These are phyloP conservation scores for Metschnikowia peoriensis DNA, from an alignment of 805 yeast genomes.

Conservation along the genomic window DNA sequence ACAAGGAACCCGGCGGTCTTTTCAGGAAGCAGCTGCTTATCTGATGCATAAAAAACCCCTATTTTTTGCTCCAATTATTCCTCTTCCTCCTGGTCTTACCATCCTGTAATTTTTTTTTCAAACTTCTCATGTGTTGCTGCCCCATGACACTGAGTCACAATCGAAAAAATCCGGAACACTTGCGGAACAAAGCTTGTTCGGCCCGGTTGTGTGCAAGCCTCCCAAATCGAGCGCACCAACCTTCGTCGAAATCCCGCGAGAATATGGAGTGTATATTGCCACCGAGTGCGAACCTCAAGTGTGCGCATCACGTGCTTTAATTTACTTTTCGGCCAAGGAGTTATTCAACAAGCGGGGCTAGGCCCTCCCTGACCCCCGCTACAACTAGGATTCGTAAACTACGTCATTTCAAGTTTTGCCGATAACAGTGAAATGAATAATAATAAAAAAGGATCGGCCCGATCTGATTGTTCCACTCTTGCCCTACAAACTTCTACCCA, in stretches of 20 bases:
- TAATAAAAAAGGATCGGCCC: not conserved
- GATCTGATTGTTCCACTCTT: not conserved
- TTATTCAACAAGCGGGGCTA: not conserved
- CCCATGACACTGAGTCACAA: not conserved
- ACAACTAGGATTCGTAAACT: not conserved
- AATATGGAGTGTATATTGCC: not conserved
- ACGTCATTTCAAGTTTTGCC: not conserved
- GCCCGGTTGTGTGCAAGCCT: not conserved
- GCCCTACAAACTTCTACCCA: not conserved
- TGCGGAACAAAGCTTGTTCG: not conserved
- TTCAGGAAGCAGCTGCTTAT: not conserved
- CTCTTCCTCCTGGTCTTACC: not conserved
- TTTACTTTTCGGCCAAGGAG: not conserved
- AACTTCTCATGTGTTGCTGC: not conserved
- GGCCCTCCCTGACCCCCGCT: not conserved
- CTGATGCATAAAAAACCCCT: not conserved
- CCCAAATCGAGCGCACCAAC: not conserved
- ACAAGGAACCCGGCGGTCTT: not conserved
- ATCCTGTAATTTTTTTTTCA: not conserved
- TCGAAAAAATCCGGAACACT: not conserved
- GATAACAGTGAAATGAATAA: too few relatives aligned
- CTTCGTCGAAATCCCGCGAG: not conserved
- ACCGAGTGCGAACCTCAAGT: not conserved
- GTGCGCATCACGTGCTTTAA: not conserved
- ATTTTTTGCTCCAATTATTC: not conserved